Conservation (phyloP, 2,329 filamentous ascomycete genomes). For the Fusarium sp. region DNA sequence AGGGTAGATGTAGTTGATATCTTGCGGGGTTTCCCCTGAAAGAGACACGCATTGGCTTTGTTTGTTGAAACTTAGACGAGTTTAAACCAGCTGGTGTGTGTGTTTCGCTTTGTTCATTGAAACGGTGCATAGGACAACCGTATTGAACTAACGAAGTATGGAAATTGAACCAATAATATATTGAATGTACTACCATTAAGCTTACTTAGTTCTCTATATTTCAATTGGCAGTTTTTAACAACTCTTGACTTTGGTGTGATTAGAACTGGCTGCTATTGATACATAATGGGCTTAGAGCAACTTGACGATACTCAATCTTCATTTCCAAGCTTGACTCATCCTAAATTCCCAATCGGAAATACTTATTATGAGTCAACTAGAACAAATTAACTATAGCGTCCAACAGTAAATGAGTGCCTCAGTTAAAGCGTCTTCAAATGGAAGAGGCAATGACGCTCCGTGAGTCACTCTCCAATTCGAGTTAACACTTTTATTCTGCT, state of each 20-base stretch:
- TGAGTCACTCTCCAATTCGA: slow-evolving; percentile 39
- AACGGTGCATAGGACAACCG: slow-evolving; percentile 1
- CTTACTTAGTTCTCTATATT: background rate
- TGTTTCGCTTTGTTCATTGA: slow-evolving; percentile 9
- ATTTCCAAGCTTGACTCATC: slow-evolving; percentile 15
- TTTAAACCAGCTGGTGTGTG: slow-evolving; percentile 18
- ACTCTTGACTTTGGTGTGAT: background rate
- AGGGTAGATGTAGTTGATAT: slow-evolving; percentile 1
- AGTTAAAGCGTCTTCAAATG: background rate
- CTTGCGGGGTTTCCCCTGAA: slow-evolving; percentile 22
- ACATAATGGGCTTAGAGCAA: background rate
- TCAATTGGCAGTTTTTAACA: background rate
- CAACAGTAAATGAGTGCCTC: slow-evolving; percentile 1
- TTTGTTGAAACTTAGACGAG: slow-evolving; percentile 9
- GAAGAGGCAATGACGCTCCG: slow-evolving; percentile 24
- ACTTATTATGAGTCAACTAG: slow-evolving; percentile 24
- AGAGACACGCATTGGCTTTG: slow-evolving; percentile 15
- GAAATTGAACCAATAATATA: background rate
- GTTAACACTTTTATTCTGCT: slow-evolving; percentile 29
- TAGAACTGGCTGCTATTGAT: background rate
- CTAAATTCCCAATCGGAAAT: background rate
- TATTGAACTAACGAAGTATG: background rate
- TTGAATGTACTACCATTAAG: background rate
- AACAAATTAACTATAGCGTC: background rate
- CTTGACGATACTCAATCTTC: background rate